Base-by-base conservation (phyloP, 1,139 yeast species). In the Protomyces lactucae-debilis region DNA sequence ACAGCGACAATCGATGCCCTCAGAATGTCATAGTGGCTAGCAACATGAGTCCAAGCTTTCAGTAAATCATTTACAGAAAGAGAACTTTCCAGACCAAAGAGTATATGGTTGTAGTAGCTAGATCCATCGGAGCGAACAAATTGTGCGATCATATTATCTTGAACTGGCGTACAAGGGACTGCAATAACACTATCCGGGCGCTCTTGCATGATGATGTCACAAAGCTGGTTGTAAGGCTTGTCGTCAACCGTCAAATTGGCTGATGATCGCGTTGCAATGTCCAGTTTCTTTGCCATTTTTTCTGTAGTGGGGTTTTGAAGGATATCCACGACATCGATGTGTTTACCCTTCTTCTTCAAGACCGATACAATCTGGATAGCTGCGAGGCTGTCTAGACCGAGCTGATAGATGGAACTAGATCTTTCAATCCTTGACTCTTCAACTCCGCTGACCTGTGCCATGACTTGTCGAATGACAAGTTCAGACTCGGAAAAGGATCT, bases 301-400 rank as follows among this genome's bases (percentile, higher is more conserved):
- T 48, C 52, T n/a, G 68, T 36, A 6, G 67, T 52, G 6, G 60
- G 64, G 18, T 61, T 48, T 60, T 64, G 46, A 28, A 64, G 51
- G 14, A 69, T 52, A 40, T 69, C 70, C 12, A 66, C 39, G 3
- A 69, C 70, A 1, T 67, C 40, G 16, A 65, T 51, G 10, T 52
- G 14, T 12, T 60, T 12, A 12, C 60, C 46, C 9, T 10, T n/a
- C 6, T 55, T 16, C 48, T 57, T 18, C 43, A 69, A 54, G 10
- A 23, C 45, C 2, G 68, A 54, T 3, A 66, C 57, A 4, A 70
- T 46, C 37, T 64, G 68, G 21, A 70, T 66, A 6, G 70, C 69
- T 14, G 69, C 59, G 28, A 70, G 64, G 43, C 71, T 69, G 46
- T 70, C 72, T 52, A 70, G 65, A 3, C 72, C 72, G 18, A 69